Base-by-base conservation (phyloP, 352 stramenopile genomes). In the Aphanomyces stellatus region DNA sequence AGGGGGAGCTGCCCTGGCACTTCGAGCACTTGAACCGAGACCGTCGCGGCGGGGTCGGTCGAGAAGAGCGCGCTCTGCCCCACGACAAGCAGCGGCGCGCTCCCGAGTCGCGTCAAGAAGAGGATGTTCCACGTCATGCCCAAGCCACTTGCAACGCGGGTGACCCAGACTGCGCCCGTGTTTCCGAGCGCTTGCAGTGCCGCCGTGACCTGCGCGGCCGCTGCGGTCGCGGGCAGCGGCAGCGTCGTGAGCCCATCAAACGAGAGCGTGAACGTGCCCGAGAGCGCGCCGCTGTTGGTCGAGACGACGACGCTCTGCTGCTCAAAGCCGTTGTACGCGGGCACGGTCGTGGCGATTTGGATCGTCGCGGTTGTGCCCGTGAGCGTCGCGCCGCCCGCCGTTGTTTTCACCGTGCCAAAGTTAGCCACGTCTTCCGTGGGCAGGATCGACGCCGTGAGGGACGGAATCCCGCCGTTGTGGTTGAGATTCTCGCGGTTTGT, bases 321-420 rank as follows among this genome's bases (percentile, higher is more conserved):
- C 34, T 97, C 93, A 59, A 86, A 98, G 4, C 96, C 95, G 22
- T 95, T 91, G 70, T 92, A 96, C 10, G 82, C 87, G 19, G 88
- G 73, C 4, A 98, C 86, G 35, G 95, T 76, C 2, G 89, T 91
- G 5, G 76, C 74, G 19, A 92, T 79, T 11, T 83, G 75, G 11
- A 98, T 51, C 49, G 77, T 79, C 3, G 82, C 89, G 53, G 79
- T 82, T 7, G 85, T 96, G 10, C 91, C 92, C 13, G 65, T 84
- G 19, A 98, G 61, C 1, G 79, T 73, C 1, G 71, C 84, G 10
- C 67, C 62, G 2, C 59, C 42, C 0, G 71, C 69, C 22, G 72
- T 72, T 8, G 42, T 71, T 62, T 92, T 87, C 0, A 65, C 74
- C 3, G 71, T 71, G 3, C 64, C 72, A 66, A 90, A 91, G 2